Conservation (phyloP, 306 rosid species). For the Lathyrus tuberosus region DNA sequence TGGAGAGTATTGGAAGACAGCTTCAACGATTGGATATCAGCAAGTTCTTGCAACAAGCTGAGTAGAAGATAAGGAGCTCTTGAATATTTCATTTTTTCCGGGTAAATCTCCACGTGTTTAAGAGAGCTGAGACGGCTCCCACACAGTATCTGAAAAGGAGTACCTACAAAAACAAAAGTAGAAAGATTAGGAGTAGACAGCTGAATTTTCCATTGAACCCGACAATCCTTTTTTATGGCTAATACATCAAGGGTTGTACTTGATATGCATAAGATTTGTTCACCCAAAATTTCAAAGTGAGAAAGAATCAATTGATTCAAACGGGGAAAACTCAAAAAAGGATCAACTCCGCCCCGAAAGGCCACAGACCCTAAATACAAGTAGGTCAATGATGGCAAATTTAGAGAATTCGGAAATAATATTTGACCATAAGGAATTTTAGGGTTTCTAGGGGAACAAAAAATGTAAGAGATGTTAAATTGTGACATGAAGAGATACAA, state of each 20-base stretch:
- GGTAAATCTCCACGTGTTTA: no score
- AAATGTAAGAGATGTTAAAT: neutral
- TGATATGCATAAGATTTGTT: neutral
- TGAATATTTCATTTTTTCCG: neutral
- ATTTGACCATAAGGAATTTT: neutral
- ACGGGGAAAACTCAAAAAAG: neutral
- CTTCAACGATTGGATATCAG: neutral
- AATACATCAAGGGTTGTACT: neutral
- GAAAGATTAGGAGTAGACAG: neutral
- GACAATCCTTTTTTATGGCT: neutral
- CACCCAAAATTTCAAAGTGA: neutral
- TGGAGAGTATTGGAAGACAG: neutral
- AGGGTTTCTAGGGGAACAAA: neutral
- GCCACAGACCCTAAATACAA: neutral
- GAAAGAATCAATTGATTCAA: neutral
- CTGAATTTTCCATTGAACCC: neutral
- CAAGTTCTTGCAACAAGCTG: neutral
- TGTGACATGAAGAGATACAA: neutral
- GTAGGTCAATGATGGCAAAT: no score
- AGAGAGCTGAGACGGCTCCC: neutral
- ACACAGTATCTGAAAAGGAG: neutral
- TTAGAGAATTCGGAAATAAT: neutral
- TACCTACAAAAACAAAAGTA: neutral
- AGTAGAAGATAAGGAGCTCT: neutral
- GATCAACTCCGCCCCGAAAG: neutral